These are phyloP conservation scores for Nitzschia palea DNA, from an alignment of 108 stramenopile genomes.

Conservation along the genomic window DNA sequence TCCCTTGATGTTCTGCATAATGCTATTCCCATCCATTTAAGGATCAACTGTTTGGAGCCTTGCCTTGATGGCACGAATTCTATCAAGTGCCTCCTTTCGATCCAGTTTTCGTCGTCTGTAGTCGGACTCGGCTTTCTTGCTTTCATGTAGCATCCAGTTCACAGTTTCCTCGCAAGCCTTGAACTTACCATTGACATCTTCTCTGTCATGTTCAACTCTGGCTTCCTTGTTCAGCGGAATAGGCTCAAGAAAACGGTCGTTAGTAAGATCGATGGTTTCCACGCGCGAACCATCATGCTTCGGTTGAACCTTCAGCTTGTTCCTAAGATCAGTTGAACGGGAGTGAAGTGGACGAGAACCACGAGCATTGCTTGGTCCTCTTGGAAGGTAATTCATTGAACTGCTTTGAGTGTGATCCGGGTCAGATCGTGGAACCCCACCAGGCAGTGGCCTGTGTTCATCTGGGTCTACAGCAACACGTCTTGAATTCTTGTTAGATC, in stretches of 20 bases:
- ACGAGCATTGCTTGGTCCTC: too few relatives aligned
- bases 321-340: too few relatives aligned
- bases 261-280: conserved; percentile 8
- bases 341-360: too few relatives aligned
- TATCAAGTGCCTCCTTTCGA: conserved; percentile 8
- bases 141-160: not conserved
- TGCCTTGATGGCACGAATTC: conserved; percentile 19
- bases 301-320: too few relatives aligned
- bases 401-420: too few relatives aligned
- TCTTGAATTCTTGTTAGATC: too few relatives aligned
- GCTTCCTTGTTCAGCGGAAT: not conserved
- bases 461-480: too few relatives aligned
- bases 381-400: too few relatives aligned
- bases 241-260: not conserved
- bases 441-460: too few relatives aligned
- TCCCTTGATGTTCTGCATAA: too few relatives aligned
- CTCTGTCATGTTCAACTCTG: not conserved
- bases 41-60: conserved; percentile 14
- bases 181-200: not conserved
- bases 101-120: conserved; percentile 10
- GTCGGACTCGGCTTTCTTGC: not conserved
- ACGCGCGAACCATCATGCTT: not conserved
- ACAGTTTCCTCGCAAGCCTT: not conserved
- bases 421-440: too few relatives aligned
- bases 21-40: not conserved